phyloP scores from a whole-genome alignment of 179 eudicot genomes.

The Gypsophila paniculata region DNA sequence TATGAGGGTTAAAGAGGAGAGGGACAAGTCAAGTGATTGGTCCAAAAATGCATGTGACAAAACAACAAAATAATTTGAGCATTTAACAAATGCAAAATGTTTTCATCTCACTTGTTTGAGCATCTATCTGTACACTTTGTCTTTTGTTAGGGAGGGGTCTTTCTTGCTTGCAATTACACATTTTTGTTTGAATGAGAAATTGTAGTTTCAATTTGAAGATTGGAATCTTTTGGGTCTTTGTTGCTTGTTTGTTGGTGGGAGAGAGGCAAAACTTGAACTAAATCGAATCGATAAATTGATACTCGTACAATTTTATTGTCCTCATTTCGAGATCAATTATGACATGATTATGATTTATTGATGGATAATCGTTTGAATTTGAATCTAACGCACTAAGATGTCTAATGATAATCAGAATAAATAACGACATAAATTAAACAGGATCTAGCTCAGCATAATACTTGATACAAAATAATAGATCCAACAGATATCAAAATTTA shows the following conservation, averaged over 20 bases:
- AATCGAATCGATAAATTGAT: background rate
- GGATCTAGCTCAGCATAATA: background rate
- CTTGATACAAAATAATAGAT: background rate
- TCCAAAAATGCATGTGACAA: conserved; percentile 35
- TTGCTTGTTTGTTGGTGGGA: background rate
- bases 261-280: background rate
- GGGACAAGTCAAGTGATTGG: conserved; percentile 26
- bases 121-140: conserved; percentile 27
- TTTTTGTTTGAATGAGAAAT: conserved; percentile 6
- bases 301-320: too few species aligned
- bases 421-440: background rate
- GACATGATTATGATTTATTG: too few species aligned
- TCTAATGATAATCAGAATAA: too few species aligned
- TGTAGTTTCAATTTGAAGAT: conserved; percentile 2
- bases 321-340: too few species aligned
- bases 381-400: too few species aligned
- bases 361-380: too few species aligned
- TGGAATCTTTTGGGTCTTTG: conserved; percentile 13
- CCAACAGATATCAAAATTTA: too few species aligned
- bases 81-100: conserved; percentile 14
- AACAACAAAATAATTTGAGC: conserved; percentile 5
- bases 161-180: background rate
- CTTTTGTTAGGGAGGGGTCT: background rate
- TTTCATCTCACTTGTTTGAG: conserved; percentile 17
- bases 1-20: conserved; percentile 17